phyloP scores from a whole-genome alignment of 148 eudicot species.

The Talinum fruticosum region DNA sequence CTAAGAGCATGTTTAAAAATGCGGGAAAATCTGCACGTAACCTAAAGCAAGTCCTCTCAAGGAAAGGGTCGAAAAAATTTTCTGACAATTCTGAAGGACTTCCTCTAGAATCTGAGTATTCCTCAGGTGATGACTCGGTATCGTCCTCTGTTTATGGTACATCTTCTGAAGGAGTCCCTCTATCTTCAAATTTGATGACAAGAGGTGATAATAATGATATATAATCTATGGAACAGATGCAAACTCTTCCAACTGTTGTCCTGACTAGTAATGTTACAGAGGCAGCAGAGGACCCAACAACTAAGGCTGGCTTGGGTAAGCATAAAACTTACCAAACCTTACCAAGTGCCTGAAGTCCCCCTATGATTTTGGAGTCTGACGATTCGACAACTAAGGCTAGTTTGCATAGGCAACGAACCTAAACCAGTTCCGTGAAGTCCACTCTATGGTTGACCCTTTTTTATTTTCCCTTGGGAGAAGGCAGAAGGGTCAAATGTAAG shows the following conservation, averaged over 20 bases:
- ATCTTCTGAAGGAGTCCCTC: not conserved
- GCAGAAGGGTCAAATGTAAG: not conserved
- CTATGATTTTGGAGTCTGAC: not conserved
- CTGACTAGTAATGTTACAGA: not conserved
- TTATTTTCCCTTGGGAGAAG: not conserved
- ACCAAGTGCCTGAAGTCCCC: not conserved
- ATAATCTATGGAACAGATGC: not conserved
- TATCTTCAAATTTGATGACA: constrained; percentile 3
- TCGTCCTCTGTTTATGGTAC: not conserved
- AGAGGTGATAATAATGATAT: not conserved
- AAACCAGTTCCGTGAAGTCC: not conserved
- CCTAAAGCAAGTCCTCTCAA: constrained; percentile 38
- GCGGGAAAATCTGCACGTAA: constrained; percentile 57
- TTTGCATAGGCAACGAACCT: not conserved
- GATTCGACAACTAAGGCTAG: not conserved
- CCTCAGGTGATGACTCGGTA: not conserved
- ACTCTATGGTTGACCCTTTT: not conserved
- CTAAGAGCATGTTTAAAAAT: constrained; percentile 52
- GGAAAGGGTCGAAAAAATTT: constrained; percentile 41
- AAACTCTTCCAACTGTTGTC: constrained; percentile 3
- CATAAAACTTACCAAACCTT: not conserved
- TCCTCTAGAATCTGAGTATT: not conserved
- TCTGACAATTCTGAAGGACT: not conserved
- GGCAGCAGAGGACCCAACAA: not conserved
- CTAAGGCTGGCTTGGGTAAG: not conserved